Base-by-base conservation (phyloP, 306 rosid genomes). In the Ceratonia siliqua region DNA sequence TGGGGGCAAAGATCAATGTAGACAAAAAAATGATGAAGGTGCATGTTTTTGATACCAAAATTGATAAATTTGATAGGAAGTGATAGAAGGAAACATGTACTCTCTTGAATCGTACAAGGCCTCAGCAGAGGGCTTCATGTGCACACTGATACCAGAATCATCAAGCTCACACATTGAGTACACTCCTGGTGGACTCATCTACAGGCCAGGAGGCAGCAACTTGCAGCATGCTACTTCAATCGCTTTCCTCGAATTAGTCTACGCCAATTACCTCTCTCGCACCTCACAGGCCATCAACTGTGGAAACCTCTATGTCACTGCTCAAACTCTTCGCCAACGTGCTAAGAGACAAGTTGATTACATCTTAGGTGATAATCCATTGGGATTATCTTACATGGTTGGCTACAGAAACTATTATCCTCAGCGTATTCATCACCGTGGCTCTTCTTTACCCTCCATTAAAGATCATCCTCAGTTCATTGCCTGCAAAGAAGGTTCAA, bases 201-300 rank as follows among this genome's bases (percentile, higher is more conserved):
- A 88, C 88, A 88, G 84, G 68, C 96, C 97, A 0, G 97, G 98
- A 1, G 96, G 98, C 58, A 94, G 97, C 96, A 94, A 94, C 55
- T 67, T 94, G 38, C 97, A 94, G 50, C 98, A 94, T 62, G 87
- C 90, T 15, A 87, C 98, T 17, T 81, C 96, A 55, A 89, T 94
- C 28, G 62, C 97, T 12, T 94, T 94, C 83, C 91, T 94, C 50
- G 73, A 83, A 32, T 82, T 94, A 11, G 95, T 92, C 7, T 94
- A 91, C 42, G 89, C 97, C 17, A 82, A 90, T 55, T 89, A 88
- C 88, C 79, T 94, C 2, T 82, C 85, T 2, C 85, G 83, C 58
- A 88, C 90, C 2, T 87, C 93, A 5, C 87, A 82, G 43, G 14
- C 93, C 69, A 69, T 91, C 54, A 86, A 83, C 30, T 94, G 98